A percentile compares a stretch with the other conserved stretches of the same genome.
These are phyloP conservation scores for Rhizopogon roseolus DNA, from an alignment of 768 basidiomycete genomes.

Conservation along the genomic window DNA sequence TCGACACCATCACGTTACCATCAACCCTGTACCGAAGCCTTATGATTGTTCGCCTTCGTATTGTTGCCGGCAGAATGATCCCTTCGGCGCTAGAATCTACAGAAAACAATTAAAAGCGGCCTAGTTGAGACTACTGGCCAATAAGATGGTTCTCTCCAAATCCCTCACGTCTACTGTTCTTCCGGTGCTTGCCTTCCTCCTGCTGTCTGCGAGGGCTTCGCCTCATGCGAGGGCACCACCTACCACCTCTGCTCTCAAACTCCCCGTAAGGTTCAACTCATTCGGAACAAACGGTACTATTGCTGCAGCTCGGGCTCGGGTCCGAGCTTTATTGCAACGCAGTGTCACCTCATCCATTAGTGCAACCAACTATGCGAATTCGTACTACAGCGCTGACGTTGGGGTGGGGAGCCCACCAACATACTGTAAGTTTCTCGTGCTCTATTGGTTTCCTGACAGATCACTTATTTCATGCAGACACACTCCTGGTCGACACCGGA, in stretches of 20 bases:
- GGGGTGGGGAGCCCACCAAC: slow-evolving; percentile 13
- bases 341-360: not conserved
- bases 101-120: not conserved
- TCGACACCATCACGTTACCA: no score
- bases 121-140: not conserved
- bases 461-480: slow-evolving; percentile 5
- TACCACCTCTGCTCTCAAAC: not conserved
- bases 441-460: not conserved
- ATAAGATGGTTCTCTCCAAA: slow-evolving; percentile 2
- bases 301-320: slow-evolving; percentile 2
- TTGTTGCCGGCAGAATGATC: not conserved
- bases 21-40: not conserved
- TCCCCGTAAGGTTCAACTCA: slow-evolving; percentile 1
- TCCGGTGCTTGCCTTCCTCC: not conserved
- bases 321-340: not conserved
- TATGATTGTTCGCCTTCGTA: not conserved
- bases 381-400: slow-evolving; percentile 8
- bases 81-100: no score
- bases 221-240: not conserved
- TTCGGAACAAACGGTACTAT: not conserved
- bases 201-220: not conserved
- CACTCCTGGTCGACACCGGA: slow-evolving; percentile 17
- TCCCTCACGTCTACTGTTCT: slow-evolving; percentile 1
- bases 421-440: slow-evolving; percentile 2
- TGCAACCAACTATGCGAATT: slow-evolving; percentile 9